A percentile compares a stretch with the other conserved stretches of the same genome.
Conservation (phyloP, 2,329 filamentous ascomycete genomes). For the Trichoderma pleuroti region DNA sequence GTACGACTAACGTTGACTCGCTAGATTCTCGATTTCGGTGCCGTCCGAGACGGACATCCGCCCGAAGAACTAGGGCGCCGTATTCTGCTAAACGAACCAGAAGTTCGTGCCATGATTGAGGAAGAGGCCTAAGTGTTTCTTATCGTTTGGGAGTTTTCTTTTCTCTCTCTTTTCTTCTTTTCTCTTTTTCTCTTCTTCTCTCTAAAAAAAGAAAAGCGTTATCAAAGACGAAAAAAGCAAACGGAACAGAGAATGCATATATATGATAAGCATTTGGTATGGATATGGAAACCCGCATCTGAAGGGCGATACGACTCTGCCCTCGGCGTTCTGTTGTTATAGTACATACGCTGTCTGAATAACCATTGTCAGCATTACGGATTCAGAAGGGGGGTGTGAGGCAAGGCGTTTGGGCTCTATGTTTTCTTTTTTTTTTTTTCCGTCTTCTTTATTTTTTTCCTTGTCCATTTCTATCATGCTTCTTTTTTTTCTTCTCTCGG, state of each 20-base stretch:
- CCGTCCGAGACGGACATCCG: constrained; percentile 80
- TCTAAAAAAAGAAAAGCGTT: background rate
- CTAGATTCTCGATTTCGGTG: constrained; percentile 95
- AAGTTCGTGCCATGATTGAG: constrained; percentile 50
- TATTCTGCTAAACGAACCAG: constrained; percentile 61
- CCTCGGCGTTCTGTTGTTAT: constrained; percentile 21
- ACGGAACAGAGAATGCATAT: constrained; percentile 20
- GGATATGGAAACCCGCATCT: constrained; percentile 18
- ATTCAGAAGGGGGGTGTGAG: background rate
- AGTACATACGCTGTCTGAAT: constrained; percentile 13
- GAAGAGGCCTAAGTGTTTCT: constrained; percentile 36
- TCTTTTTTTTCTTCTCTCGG: background rate
- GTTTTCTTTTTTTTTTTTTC: background rate
- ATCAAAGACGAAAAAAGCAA: constrained; percentile 14
- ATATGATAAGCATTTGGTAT: constrained; percentile 19
- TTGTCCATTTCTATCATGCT: too few relatives aligned
- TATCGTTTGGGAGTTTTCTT: background rate
- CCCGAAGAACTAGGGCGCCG: constrained; percentile 74
- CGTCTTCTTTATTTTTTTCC: too few relatives aligned
- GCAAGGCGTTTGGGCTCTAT: constrained; percentile 8
- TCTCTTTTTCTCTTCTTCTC: background rate
- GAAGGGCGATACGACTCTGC: constrained; percentile 21
- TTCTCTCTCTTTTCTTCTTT: background rate
- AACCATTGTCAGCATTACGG: constrained; percentile 16
- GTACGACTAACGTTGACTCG: background rate